A percentile compares a stretch with the other conserved stretches of the same genome.
Evolutionary conservation across 2,329 filamentous ascomycete species (phyloP).

Genomic region (Curvularia sp.): DNA sequence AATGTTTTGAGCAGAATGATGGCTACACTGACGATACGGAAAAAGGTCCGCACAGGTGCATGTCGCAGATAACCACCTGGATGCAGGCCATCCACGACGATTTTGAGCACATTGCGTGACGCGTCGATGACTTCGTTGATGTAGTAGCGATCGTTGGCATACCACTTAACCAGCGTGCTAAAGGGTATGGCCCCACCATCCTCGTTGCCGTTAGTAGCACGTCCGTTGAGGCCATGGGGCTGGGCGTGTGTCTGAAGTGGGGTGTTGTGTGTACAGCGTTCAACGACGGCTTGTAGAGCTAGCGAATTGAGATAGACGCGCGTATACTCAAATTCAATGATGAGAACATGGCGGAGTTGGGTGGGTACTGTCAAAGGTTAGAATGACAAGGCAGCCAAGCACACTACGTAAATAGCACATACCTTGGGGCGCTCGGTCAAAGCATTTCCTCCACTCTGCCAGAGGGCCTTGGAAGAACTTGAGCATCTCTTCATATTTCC

Average conservation of each 20-base stretch:
- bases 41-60: slow-evolving; percentile 83
- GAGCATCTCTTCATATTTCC: slow-evolving; percentile 81
- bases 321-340: slow-evolving; percentile 95
- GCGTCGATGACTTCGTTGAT: slow-evolving; percentile 77
- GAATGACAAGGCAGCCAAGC: not conserved
- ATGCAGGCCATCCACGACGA: slow-evolving; percentile 77
- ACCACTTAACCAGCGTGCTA: slow-evolving; percentile 57
- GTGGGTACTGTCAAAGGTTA: slow-evolving; percentile 57
- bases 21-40: slow-evolving; percentile 83
- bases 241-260: slow-evolving; percentile 47
- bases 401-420: not conserved
- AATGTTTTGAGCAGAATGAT: slow-evolving; percentile 88
- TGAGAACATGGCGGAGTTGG: slow-evolving; percentile 75
- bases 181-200: slow-evolving; percentile 56
- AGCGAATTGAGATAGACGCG: slow-evolving; percentile 94
- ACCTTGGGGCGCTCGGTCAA: slow-evolving; percentile 73
- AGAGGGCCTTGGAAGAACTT: slow-evolving; percentile 82
- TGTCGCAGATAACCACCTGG: slow-evolving; percentile 80
- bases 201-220: slow-evolving; percentile 27
- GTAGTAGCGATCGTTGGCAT: slow-evolving; percentile 67
- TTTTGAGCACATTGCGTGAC: slow-evolving; percentile 76
- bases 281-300: slow-evolving; percentile 91
- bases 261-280: slow-evolving; percentile 83
- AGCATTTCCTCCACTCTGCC: slow-evolving; percentile 78
- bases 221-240: slow-evolving; percentile 33